These are phyloP conservation scores for Petrea volubilis DNA, from an alignment of 257 asterid genomes.

Conservation along the genomic window DNA sequence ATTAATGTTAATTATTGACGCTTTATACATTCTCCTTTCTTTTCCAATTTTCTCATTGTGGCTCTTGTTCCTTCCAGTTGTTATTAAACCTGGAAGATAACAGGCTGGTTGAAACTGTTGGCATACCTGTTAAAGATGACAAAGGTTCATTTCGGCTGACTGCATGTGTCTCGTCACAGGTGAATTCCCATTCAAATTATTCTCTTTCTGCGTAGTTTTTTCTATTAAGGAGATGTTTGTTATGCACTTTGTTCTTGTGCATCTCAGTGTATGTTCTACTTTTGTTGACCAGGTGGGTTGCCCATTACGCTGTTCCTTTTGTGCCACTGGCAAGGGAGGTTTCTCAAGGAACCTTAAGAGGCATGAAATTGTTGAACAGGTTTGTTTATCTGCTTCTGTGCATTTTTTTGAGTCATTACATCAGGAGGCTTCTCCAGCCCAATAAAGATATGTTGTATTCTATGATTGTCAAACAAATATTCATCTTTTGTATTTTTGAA, in stretches of 20 bases:
- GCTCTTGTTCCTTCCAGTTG: constrained; percentile 51
- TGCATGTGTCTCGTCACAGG: constrained; percentile 98
- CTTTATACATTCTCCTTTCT: not conserved
- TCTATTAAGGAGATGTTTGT: constrained; percentile 2
- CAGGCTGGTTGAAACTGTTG: constrained; percentile 94
- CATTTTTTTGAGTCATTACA: not conserved
- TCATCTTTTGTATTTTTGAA: not conserved
- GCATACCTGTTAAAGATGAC: constrained; percentile 76
- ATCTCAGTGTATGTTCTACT: constrained; percentile 12
- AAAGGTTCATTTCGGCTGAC: constrained; percentile 83
- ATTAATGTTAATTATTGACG: not conserved
- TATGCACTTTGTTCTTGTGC: constrained; percentile 11
- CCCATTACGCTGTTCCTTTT: constrained; percentile 88
- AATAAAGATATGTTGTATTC: not conserved
- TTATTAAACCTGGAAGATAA: constrained; percentile 75
- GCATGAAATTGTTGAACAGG: constrained; percentile 97
- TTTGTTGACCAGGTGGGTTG: constrained; percentile 79
- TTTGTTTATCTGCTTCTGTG: constrained; percentile 18
- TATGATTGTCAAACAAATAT: not conserved
- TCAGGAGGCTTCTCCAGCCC: constrained; percentile 5
- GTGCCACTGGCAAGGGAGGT: constrained; percentile 98
- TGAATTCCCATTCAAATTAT: constrained; percentile 23
- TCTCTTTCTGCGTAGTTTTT: not conserved
- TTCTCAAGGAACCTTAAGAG: constrained; percentile 89
- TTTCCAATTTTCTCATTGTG: constrained; percentile 13